Conservation (phyloP, 1,284 basidiomycete species). For the Thecaphora frezii region DNA sequence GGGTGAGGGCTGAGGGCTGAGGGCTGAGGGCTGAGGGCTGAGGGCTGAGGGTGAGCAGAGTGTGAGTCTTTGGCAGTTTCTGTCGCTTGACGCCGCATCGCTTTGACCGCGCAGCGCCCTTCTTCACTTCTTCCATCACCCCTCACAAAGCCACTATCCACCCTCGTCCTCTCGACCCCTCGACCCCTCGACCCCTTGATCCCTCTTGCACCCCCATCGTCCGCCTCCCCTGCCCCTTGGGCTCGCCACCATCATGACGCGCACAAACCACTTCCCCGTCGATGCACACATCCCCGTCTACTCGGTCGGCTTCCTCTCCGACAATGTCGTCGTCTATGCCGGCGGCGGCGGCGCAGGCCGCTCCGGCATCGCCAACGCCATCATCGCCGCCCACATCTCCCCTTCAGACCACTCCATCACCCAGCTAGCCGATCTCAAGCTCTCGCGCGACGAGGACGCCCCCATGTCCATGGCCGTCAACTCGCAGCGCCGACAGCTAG, state of each 20-base stretch:
- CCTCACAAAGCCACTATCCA: too few species aligned
- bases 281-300: conserved; percentile 50
- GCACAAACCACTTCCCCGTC: conserved; percentile 37
- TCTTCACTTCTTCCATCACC: too few species aligned
- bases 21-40: too few species aligned
- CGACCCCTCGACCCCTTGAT: too few species aligned
- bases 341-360: conserved; percentile 54
- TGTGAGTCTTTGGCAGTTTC: too few species aligned
- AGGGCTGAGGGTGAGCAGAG: too few species aligned
- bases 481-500: conserved; percentile 18
- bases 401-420: conserved; percentile 16
- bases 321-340: conserved; percentile 46
- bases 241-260: conserved; percentile 17
- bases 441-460: conserved; percentile 52
- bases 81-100: too few species aligned
- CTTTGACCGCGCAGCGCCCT: too few species aligned
- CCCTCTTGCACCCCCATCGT: too few species aligned
- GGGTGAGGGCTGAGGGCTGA: too few species aligned
- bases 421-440: conserved; percentile 35
- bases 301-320: conserved; percentile 44
- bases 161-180: too few species aligned
- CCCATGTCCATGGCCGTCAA: conserved; percentile 54
- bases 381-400: conserved; percentile 36
- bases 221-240: too few species aligned
- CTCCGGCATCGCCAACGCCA: conserved; percentile 50